phyloP scores from a whole-genome alignment of 768 basidiomycete species.

The Hydnomerulius pinastri region DNA sequence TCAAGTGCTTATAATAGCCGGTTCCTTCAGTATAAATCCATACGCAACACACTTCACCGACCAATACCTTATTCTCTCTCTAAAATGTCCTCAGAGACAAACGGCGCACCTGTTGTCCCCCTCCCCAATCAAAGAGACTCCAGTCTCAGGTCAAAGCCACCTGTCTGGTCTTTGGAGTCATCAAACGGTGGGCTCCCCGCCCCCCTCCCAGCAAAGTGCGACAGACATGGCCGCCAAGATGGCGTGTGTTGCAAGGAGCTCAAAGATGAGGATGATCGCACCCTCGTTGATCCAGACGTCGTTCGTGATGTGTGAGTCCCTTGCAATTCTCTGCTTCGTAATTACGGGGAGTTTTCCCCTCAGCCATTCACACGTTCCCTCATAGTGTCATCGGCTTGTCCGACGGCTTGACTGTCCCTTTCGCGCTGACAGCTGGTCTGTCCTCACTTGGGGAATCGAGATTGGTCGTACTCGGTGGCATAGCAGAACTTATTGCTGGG shows the following conservation, averaged over 20 bases:
- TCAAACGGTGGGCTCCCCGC: conserved; percentile 39
- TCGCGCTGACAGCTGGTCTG: conserved; percentile 87
- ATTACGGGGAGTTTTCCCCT: background rate
- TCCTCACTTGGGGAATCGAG: conserved; percentile 86
- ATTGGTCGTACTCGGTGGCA: conserved; percentile 91
- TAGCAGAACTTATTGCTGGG: conserved; percentile 95
- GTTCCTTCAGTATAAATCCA: conserved; percentile 10
- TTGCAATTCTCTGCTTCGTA: background rate
- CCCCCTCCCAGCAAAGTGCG: conserved; percentile 60
- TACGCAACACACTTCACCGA: background rate
- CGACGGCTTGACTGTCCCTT: conserved; percentile 89
- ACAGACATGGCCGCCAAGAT: conserved; percentile 49
- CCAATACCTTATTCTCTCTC: background rate
- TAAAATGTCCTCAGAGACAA: conserved; percentile 21
- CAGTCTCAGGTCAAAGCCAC: conserved; percentile 38
- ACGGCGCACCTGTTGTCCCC: conserved; percentile 16
- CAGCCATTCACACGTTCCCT: conserved; percentile 7
- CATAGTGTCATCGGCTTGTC: conserved; percentile 85
- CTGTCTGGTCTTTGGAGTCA: conserved; percentile 66
- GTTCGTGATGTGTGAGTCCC: conserved; percentile 78
- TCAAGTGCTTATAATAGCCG: background rate
- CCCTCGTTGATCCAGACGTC: conserved; percentile 82
- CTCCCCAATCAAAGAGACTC: conserved; percentile 19
- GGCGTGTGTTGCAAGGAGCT: conserved; percentile 90
- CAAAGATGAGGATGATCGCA: conserved; percentile 75